phyloP scores from a whole-genome alignment of 352 stramenopile genomes.

The Phytophthora sansomeana region DNA sequence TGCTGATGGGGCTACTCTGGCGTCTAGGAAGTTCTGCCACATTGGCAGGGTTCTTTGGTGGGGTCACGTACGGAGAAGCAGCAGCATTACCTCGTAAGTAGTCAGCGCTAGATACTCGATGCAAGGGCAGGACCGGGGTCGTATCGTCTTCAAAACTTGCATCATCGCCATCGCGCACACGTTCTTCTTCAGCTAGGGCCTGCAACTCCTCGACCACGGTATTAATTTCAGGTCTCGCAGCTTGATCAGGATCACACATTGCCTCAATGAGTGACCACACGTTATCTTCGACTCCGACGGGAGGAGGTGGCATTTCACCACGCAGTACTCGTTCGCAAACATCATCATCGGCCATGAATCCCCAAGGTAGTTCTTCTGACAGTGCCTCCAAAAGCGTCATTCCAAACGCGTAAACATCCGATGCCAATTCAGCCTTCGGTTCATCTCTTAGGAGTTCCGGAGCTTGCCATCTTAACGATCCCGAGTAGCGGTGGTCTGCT shows the following conservation, averaged over 20 bases:
- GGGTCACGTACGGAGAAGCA: conserved; percentile 22
- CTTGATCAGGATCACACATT: conserved; percentile 64
- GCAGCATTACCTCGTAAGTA: conserved; percentile 27
- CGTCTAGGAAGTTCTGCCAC: conserved; percentile 16
- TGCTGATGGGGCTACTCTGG: conserved; percentile 32
- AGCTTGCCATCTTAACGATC: conserved; percentile 62
- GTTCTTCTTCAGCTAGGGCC: conserved; percentile 58
- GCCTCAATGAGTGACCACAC: conserved; percentile 54
- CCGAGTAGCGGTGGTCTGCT: conserved; percentile 1
- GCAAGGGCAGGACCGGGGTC: conserved; percentile 31
- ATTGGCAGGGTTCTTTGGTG: conserved; percentile 17
- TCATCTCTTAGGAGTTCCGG: conserved; percentile 51
- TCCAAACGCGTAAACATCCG: conserved; percentile 73
- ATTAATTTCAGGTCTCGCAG: conserved; percentile 56
- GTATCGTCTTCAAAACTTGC: conserved; percentile 29
- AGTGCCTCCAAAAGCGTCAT: conserved; percentile 73
- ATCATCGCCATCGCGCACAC: conserved; percentile 41
- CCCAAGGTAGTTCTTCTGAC: conserved; percentile 68
- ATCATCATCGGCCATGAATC: conserved; percentile 53
- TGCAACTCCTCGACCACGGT: conserved; percentile 55
- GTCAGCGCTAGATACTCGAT: conserved; percentile 36
- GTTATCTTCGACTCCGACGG: conserved; percentile 47
- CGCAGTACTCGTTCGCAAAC: conserved; percentile 49
- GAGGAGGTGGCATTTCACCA: conserved; percentile 52
- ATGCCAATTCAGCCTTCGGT: conserved; percentile 33